Evolutionary conservation across 83 land plant genomes (phyloP), one percentile per base, ranked within the genome.

Genomic region (Picea abies): DNA sequence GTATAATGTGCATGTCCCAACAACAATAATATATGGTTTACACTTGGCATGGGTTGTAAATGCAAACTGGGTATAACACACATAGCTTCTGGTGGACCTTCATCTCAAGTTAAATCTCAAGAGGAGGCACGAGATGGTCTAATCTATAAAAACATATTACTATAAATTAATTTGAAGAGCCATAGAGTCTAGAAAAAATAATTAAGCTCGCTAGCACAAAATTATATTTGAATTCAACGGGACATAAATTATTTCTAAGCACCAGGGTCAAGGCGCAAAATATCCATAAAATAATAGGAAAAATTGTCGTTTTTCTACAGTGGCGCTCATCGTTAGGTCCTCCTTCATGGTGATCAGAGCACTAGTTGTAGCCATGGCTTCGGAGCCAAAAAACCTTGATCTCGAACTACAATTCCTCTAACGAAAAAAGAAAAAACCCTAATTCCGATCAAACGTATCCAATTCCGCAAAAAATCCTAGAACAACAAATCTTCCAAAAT

Each of bases 291-390:
- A 23, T 2, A 25, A 78, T 3, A 63, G 20, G 2, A 29, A 79
- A 79, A 79, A 60, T 6, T 29, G 17, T 29, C 4, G 49, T 49
- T 23, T 65, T 68, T 68, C 26, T 29, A 29, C 72, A 56, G n/a
- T 3, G 56, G 4, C 15, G 78, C 77, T 85, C 78, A 94, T 93
- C 69, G 95, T 93, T 19, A 95, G 73, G 58, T 80, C 85, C 84
- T 95, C 93, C 83, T 89, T 90, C 93, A 93, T 89, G 78, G 92
- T 81, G 93, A 94, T 92, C 52, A 94, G 92, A 12, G 97, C 95
- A 86, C 82, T 94, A 16, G 93, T 89, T 32, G 97, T 94, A 63
- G 92, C 92, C 97, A 95, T 95, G 89, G 69, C 60, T 58, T 87
- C 29, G 44, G 75, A 76, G 19, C 82, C 25, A 41, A 20, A 23